These are phyloP conservation scores for Neopestalotiopsis sp. DNA, from an alignment of 2,329 filamentous ascomycete genomes.

Conservation along the genomic window DNA sequence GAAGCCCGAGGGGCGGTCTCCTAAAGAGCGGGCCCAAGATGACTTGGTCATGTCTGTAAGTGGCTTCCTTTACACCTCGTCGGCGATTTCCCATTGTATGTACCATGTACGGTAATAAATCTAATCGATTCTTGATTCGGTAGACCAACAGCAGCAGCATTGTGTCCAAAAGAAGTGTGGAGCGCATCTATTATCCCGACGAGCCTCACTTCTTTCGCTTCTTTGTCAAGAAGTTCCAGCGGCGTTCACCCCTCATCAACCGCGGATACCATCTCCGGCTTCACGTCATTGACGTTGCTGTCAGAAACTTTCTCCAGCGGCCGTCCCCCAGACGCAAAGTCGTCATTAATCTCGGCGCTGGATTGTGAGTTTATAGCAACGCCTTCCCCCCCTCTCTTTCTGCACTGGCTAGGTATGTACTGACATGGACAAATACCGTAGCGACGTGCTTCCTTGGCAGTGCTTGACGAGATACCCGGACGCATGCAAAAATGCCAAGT, in stretches of 20 bases:
- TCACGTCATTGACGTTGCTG: constrained; percentile 77
- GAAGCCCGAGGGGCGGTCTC: constrained; percentile 24
- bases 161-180: constrained; percentile 91
- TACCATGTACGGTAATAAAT: not conserved
- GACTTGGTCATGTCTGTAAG: constrained; percentile 59
- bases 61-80: constrained; percentile 19
- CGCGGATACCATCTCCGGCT: constrained; percentile 87
- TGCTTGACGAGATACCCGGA: constrained; percentile 71
- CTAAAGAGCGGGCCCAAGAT: constrained; percentile 43
- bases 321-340: constrained; percentile 65
- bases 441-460: constrained; percentile 87
- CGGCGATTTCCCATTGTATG: constrained; percentile 1
- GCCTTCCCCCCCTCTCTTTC: not conserved
- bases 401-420: not conserved
- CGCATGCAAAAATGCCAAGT: constrained; percentile 63
- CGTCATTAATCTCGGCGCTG: constrained; percentile 85
- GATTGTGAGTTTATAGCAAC: constrained; percentile 68
- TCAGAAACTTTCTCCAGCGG: constrained; percentile 72
- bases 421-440: constrained; percentile 39
- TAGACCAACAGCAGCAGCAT: constrained; percentile 92
- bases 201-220: constrained; percentile 86
- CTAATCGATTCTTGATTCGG: not conserved
- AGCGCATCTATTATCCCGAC: constrained; percentile 78
- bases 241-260: constrained; percentile 87
- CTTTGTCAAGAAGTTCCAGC: constrained; percentile 84